phyloP scores from a whole-genome alignment of 225 moss, liverwort and hornwort genomes.

The Takakia lepidozioides region DNA sequence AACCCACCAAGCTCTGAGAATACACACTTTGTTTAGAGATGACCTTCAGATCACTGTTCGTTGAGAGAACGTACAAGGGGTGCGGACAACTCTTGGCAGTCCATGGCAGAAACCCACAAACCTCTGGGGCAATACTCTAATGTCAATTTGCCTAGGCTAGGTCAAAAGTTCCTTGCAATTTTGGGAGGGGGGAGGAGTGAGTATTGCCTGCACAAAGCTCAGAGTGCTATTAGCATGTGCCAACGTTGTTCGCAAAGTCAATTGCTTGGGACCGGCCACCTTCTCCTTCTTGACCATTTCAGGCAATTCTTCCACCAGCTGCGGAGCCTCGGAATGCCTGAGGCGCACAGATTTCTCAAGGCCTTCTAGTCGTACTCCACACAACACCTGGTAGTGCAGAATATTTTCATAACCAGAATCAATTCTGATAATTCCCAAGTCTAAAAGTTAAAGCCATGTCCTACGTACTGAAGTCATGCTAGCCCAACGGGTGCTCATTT shows the following conservation, averaged over 20 bases:
- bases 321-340: constrained; percentile 11
- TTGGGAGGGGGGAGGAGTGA: neutral
- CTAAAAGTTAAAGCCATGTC: neutral
- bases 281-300: constrained; percentile 57
- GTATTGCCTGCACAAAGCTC: constrained; percentile 81
- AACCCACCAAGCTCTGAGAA: no score
- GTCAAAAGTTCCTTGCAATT: neutral
- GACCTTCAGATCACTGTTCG: no score
- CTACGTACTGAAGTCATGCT: no score
- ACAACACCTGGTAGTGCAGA: no score
- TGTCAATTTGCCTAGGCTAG: no score
- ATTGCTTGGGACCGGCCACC: constrained; percentile 49
- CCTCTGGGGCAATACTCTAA: no score
- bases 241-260: constrained; percentile 52
- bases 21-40: no score
- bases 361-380: constrained; percentile 10
- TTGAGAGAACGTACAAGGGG: no score
- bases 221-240: constrained; percentile 79
- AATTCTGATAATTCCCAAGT: neutral
- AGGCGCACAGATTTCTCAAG: constrained; percentile 18
- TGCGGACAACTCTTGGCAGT: no score
- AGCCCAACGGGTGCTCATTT: neutral
- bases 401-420: constrained; percentile 28
- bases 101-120: neutral
- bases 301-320: constrained; percentile 10